Percentiles rank a stretch among this genome's conserved stretches.
Conservation (phyloP, 2,329 filamentous ascomycete species). For the Seiridium unicorne region DNA sequence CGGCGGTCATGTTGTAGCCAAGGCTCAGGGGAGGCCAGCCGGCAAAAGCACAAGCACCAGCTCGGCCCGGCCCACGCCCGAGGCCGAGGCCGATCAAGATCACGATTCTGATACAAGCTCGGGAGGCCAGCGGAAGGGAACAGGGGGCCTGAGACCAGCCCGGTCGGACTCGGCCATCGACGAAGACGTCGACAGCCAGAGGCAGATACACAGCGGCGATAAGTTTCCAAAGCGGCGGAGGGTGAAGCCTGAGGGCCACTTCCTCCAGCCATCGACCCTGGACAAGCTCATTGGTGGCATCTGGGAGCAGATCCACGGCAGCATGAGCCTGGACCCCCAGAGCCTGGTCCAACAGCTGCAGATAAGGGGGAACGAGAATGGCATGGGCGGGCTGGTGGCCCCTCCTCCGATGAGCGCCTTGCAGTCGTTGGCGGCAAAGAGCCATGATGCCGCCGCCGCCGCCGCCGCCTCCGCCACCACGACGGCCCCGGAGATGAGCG, state of each 20-base stretch:
- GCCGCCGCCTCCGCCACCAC: too few relatives aligned
- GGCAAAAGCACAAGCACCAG: not conserved
- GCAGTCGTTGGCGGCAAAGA: not conserved
- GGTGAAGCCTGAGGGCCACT: constrained; percentile 24
- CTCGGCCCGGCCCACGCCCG: not conserved
- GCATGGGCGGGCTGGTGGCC: constrained; percentile 3
- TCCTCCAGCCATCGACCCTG: constrained; percentile 22
- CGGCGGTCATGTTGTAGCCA: too few relatives aligned
- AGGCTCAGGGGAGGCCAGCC: too few relatives aligned
- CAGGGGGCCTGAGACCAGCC: constrained; percentile 18
- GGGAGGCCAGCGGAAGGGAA: constrained; percentile 5
- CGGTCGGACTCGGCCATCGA: constrained; percentile 12
- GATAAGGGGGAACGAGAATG: constrained; percentile 12
- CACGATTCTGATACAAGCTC: not conserved
- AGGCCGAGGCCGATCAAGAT: not conserved
- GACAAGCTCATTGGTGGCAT: constrained; percentile 29
- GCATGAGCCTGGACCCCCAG: constrained; percentile 25
- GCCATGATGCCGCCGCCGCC: not conserved
- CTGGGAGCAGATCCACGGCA: constrained; percentile 32
- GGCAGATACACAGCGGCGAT: constrained; percentile 18
- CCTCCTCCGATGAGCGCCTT: constrained; percentile 7
- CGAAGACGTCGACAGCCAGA: constrained; percentile 23
- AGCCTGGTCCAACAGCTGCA: constrained; percentile 25
- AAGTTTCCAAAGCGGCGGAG: constrained; percentile 21
- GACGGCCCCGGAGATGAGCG: constrained; percentile 1